Base-by-base conservation (phyloP, 192 early-diverging fungal species). In the Allomyces arbusculus region DNA sequence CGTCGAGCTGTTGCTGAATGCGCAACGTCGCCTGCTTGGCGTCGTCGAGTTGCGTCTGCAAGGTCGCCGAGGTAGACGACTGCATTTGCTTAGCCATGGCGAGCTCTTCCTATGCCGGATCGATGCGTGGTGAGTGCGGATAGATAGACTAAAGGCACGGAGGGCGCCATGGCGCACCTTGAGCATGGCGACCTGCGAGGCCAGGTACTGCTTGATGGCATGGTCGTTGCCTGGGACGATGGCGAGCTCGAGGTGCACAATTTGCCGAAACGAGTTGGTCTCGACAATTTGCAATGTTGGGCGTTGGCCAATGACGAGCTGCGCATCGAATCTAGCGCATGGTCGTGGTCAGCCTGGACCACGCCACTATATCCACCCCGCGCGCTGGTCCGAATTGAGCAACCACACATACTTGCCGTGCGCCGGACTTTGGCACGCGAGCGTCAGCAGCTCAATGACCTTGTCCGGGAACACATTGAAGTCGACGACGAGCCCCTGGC, bases 261-360 rank as follows among this genome's bases (percentile, higher is more conserved):
- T 81, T 65, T 82, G 79, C 55, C 71, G 68, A 72, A 83, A 83
- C 4, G 75, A 58, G 62, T 80, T 82, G 33, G 79, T 80, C 68
- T 82, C 81, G 66, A 82, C 66, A 23, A 82, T 73, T 20, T 65
- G 61, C 55, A 82, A 73, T 16, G 66, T 68, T 4, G 77, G 44
- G 20, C 50, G 20, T 4, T 64, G 61, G 23, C 69, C 67, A 22
- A 63, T 28, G 1, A 64, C 63, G 22, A 82, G 66, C 40, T 74
- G 75, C 10, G 75, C 72, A 19, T 76, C 23, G 66, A 78, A 82
- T 64, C 80, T 80, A 65, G 19, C 20, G 16, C 16, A 20, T 19
- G 66, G 16, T 25, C 71, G 7, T 40, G 33, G 33, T 43, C 44
- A 65, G 26, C 11, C 4, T 24, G 28, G 16, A 23, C 22, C 50